phyloP scores from a whole-genome alignment of 1,139 yeast genomes.

The Sporopachydermia cereana region DNA sequence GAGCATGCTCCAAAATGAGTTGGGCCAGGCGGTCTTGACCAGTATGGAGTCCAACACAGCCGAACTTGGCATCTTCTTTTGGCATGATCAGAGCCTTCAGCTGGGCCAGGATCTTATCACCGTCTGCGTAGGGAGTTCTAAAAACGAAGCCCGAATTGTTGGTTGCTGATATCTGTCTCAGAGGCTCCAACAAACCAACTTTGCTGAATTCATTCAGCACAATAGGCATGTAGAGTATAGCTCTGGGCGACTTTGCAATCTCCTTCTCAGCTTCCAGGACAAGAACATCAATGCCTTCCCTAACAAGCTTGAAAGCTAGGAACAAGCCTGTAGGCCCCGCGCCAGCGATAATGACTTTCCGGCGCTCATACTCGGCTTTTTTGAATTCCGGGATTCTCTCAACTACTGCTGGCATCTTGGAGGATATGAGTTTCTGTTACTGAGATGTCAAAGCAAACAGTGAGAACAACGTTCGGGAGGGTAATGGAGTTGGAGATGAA shows the following conservation, averaged over 20 bases:
- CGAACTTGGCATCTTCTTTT: not conserved
- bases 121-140: not conserved
- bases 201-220: not conserved
- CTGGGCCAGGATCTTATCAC: slow-evolving; percentile 3
- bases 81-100: not conserved
- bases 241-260: slow-evolving; percentile 1
- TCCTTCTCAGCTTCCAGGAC: slow-evolving; percentile 3
- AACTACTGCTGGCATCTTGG: not conserved
- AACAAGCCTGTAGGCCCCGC: slow-evolving; percentile 3
- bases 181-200: slow-evolving; percentile 1
- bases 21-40: slow-evolving; percentile 2
- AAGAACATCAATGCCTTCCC: not conserved
- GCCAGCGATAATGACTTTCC: not conserved
- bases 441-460: too few relatives aligned
- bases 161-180: not conserved
- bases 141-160: not conserved
- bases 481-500: too few relatives aligned
- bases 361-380: not conserved
- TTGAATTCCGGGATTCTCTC: slow-evolving; percentile 1
- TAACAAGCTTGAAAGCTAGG: slow-evolving; percentile 4
- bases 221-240: slow-evolving; percentile 2
- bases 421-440: too few relatives aligned
- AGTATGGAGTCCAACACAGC: slow-evolving; percentile 1
- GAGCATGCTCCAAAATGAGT: not conserved
- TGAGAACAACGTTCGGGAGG: too few relatives aligned